Evolutionary conservation across 2,329 filamentous ascomycete genomes (phyloP).

Genomic region (Penicillium capsulatum): DNA sequence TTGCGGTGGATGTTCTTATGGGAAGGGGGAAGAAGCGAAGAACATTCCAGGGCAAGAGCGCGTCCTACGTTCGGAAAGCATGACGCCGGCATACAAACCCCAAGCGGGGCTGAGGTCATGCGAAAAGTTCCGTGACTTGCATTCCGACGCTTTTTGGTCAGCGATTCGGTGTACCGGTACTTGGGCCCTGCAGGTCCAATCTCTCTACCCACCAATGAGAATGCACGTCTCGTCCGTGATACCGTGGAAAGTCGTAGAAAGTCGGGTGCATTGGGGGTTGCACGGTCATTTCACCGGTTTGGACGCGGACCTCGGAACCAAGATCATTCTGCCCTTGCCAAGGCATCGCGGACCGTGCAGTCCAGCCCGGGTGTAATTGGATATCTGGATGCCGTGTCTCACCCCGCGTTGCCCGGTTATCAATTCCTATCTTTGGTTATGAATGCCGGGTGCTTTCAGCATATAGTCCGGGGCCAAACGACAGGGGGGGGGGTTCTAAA

Average conservation of each 20-base stretch:
- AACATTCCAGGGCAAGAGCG: conserved; percentile 6
- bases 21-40: neutral
- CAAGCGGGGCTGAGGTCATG: conserved; percentile 17
- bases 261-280: neutral
- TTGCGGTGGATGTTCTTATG: conserved; percentile 2
- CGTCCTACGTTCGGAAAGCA: conserved; percentile 8
- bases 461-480: no score
- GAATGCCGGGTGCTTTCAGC: no score
- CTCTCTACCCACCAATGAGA: neutral
- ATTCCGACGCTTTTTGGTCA: neutral
- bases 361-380: no score
- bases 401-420: no score
- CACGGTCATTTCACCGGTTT: no score
- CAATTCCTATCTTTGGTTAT: no score
- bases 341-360: no score
- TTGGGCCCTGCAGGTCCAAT: neutral
- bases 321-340: no score
- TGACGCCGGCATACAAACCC: conserved; percentile 17
- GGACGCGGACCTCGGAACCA: no score
- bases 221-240: neutral
- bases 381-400: no score
- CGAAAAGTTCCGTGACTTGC: conserved; percentile 10
- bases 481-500: no score
- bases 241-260: conserved; percentile 13
- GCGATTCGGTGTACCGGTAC: neutral